A percentile compares a stretch with the other conserved stretches of the same genome.
Conservation (phyloP, 1,284 basidiomycete species). For the Cryptococcus floricola region DNA sequence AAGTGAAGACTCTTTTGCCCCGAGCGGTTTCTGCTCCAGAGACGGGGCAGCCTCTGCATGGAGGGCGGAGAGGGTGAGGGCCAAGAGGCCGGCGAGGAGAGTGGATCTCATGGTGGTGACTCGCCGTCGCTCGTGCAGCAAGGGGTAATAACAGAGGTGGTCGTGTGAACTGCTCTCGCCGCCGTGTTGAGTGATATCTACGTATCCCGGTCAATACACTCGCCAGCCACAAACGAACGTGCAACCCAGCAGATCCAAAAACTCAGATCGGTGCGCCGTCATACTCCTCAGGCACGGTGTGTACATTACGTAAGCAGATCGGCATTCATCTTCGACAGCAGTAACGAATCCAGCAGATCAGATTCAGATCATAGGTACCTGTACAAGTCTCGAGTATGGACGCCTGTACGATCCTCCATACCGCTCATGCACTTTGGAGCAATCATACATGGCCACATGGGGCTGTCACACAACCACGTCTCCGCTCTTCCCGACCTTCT, state of each 20-base stretch:
- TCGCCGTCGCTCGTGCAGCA: neutral
- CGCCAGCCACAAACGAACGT: neutral
- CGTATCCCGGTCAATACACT: neutral
- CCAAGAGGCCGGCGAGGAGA: slow-evolving; percentile 2
- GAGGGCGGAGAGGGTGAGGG: slow-evolving; percentile 1
- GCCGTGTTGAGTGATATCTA: neutral
- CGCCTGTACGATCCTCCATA: no score
- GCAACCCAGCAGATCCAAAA: neutral
- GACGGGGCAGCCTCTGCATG: neutral
- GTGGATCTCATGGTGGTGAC: slow-evolving; percentile 4
- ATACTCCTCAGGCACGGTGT: no score
- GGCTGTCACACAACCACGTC: no score
- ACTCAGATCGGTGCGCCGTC: no score
- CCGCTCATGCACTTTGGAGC: no score
- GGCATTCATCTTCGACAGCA: no score
- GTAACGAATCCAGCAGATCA: no score
- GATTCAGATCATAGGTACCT: no score
- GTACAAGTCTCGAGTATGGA: no score
- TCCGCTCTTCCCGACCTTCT: neutral
- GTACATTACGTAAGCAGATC: no score
- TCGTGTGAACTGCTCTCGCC: neutral
- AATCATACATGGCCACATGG: no score
- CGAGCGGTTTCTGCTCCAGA: neutral
- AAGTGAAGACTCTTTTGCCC: neutral
- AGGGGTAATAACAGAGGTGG: neutral